Evolutionary conservation across 306 rosid genomes (phyloP).

Genomic region (Carpinus fangiana): DNA sequence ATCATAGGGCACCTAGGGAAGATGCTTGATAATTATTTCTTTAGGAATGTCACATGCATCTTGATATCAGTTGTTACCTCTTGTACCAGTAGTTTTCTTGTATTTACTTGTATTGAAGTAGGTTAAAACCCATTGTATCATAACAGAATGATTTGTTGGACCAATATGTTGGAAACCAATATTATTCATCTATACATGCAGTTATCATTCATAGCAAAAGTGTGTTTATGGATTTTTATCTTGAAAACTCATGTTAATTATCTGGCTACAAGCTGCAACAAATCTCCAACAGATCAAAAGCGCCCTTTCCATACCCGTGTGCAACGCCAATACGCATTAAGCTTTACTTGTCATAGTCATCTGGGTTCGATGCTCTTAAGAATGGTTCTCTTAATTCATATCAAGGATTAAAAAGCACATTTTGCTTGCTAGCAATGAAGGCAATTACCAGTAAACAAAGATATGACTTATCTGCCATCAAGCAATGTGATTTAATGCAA

Average conservation of each 20-base stretch:
- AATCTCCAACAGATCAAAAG: not conserved
- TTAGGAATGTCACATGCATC: not conserved
- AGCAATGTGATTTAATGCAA: not conserved
- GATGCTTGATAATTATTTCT: constrained; percentile 34
- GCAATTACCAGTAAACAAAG: not conserved
- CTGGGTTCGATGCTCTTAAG: not conserved
- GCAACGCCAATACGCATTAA: not conserved
- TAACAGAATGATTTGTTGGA: not conserved
- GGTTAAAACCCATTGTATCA: not conserved
- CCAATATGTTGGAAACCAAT: not conserved
- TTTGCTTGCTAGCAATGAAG: not conserved
- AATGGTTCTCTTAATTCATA: not conserved
- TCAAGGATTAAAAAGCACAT: not conserved
- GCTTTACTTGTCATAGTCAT: not conserved
- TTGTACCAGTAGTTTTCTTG: constrained; percentile 21
- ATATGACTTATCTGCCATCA: not conserved
- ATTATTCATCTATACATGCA: not conserved
- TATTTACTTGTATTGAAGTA: not conserved
- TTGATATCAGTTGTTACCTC: not conserved
- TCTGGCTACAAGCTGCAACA: not conserved
- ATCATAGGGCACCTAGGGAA: constrained; percentile 46
- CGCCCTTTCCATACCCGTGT: not conserved
- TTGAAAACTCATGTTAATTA: not conserved
- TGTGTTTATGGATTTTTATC: not conserved
- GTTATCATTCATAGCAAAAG: not conserved